Conservation (phyloP, 768 basidiomycete genomes). For the Krasilnikovozyma curviuscula region DNA sequence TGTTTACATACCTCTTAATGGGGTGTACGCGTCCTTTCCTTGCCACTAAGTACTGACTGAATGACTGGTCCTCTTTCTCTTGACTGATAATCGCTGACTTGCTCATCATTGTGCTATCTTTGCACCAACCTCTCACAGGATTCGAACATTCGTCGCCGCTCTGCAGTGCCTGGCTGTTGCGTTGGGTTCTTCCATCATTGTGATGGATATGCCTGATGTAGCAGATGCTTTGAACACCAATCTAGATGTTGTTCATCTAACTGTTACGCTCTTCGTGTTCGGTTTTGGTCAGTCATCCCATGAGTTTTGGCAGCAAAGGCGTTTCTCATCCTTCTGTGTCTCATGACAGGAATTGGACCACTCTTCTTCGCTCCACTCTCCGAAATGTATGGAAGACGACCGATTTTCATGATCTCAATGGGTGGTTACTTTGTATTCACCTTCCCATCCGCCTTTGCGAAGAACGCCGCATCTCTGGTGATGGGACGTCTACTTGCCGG, state of each 20-base stretch:
- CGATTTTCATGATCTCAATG: constrained; percentile 19
- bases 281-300: constrained; percentile 14
- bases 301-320: too few relatives aligned
- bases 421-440: constrained; percentile 23
- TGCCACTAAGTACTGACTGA: too few relatives aligned
- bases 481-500: constrained; percentile 24
- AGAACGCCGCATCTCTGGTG: constrained; percentile 20
- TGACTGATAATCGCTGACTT: too few relatives aligned
- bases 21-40: too few relatives aligned
- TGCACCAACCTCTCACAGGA: not conserved
- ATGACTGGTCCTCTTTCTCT: too few relatives aligned
- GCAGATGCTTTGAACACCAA: constrained; percentile 15
- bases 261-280: constrained; percentile 11
- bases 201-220: constrained; percentile 17
- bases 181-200: constrained; percentile 16
- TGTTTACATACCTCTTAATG: not conserved
- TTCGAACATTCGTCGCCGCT: constrained; percentile 9
- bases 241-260: constrained; percentile 13
- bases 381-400: constrained; percentile 21
- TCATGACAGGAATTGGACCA: constrained; percentile 24
- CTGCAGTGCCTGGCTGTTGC: constrained; percentile 19
- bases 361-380: constrained; percentile 22
- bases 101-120: not conserved
- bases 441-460: constrained; percentile 22
- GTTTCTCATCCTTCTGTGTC: constrained; percentile 18